Base-by-base conservation (phyloP, 805 yeast species). In the Monosporozyma aerobia region DNA sequence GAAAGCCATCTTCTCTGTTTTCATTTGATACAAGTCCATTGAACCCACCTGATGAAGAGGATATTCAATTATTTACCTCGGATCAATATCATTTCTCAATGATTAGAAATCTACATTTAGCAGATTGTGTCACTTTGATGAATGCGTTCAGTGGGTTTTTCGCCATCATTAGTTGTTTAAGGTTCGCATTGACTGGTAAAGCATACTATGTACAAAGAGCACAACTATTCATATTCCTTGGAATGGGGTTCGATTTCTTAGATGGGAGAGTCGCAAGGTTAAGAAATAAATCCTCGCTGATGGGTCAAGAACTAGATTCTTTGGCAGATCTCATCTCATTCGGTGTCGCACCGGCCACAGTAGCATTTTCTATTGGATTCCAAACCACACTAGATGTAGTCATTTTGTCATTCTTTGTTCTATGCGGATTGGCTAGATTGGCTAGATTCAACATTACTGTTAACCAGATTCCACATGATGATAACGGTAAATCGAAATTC, bases 221-320 rank as follows among this genome's bases (percentile, higher is more conserved):
- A 1, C 90, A 89, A 71, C 82, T 85, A 57, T 89, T 87, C 71
- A 88, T 90, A 44, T 77, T 87, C 14, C 73, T 92, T 58, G 99
- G 99, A 3, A 79, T 90, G 63, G 88, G 92, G 66, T 92, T 92
- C 69, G 99, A 92, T 69, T 89, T 94, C 68, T 86, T 94, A 68
- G 99, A 94, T 68, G 99, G 99, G 35, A 81, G 95, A 62, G 99
- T 92, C 7, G 99, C 99, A 3, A 80, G 99, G 64, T 78, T 94
- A 73, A 81, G 97, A 72, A 86, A 90, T 67, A 89, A 90, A 73
- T 80, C 95, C 2, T 85, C 95, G 10, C 77, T 94, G 51, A 87
- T 94, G 86, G 99, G 99, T 55, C 98, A 94, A 71, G 99, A 94
- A 72, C 79, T 94, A 62, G 99, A 94, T 68, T 90, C 97, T 1